A percentile compares a stretch with the other conserved stretches of the same genome.
Conservation (phyloP, 768 basidiomycete genomes). For the Leccinum subtestaceum region DNA sequence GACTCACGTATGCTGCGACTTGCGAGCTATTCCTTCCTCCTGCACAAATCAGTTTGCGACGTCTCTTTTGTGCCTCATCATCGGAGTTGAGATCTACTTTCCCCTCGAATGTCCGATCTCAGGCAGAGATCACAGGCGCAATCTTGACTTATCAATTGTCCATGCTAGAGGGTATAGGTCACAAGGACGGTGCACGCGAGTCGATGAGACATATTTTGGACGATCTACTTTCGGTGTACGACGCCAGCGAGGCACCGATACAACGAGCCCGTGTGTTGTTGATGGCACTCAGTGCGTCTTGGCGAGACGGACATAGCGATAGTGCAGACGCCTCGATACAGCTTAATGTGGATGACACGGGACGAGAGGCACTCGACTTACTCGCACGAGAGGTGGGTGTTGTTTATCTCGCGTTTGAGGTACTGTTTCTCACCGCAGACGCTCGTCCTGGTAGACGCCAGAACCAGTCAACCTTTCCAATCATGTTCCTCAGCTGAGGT, state of each 20-base stretch:
- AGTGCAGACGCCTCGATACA: constrained; percentile 20
- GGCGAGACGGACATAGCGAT: constrained; percentile 25
- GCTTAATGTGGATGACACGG: constrained; percentile 36
- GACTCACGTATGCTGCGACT: constrained; percentile 61
- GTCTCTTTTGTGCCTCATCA: not conserved
- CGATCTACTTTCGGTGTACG: constrained; percentile 53
- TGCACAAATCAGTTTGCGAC: constrained; percentile 46
- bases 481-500: constrained; percentile 47
- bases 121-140: constrained; percentile 42
- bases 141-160: constrained; percentile 63
- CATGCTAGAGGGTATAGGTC: constrained; percentile 49
- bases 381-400: constrained; percentile 41
- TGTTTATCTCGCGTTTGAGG: not conserved
- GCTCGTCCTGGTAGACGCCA: constrained; percentile 21
- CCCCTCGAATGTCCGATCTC: constrained; percentile 10
- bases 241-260: constrained; percentile 47
- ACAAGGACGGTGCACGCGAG: constrained; percentile 53
- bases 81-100: constrained; percentile 12
- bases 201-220: constrained; percentile 43
- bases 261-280: constrained; percentile 57
- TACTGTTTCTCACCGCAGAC: not conserved
- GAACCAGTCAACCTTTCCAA: constrained; percentile 30
- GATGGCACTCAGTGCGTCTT: constrained; percentile 48
- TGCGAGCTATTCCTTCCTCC: constrained; percentile 63
- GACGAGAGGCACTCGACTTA: constrained; percentile 41